A percentile compares a stretch with the other conserved stretches of the same genome.
Conservation (phyloP, 352 stramenopile genomes). For the Phytophthora melonis region DNA sequence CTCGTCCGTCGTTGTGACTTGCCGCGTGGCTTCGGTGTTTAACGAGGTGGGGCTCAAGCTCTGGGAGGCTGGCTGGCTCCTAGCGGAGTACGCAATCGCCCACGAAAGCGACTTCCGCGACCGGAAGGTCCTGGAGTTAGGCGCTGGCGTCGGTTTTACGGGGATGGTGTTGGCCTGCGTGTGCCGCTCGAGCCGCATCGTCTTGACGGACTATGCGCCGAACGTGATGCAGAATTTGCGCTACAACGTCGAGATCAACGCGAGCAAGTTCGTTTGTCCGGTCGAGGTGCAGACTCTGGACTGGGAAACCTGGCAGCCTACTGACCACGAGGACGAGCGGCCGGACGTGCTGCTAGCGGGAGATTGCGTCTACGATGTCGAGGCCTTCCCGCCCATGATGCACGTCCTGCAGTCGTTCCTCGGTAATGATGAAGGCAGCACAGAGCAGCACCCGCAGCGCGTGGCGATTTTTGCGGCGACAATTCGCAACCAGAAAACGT, state of each 20-base stretch:
- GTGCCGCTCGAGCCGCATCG: constrained; percentile 44
- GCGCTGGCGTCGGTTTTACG: constrained; percentile 78
- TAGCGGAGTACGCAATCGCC: constrained; percentile 77
- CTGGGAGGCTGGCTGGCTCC: constrained; percentile 82
- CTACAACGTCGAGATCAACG: constrained; percentile 87
- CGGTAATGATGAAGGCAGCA: constrained; percentile 15
- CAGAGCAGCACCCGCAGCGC: constrained; percentile 19
- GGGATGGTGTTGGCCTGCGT: constrained; percentile 64
- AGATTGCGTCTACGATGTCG: constrained; percentile 84
- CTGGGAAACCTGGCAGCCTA: constrained; percentile 74
- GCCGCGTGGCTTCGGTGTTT: constrained; percentile 78
- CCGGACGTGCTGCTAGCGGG: constrained; percentile 75
- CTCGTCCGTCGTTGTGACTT: constrained; percentile 57
- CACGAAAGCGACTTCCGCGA: constrained; percentile 58
- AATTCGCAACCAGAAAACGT: constrained; percentile 80
- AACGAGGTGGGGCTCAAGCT: constrained; percentile 89
- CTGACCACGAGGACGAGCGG: constrained; percentile 30
- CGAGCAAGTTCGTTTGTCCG: constrained; percentile 48
- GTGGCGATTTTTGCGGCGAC: constrained; percentile 81
- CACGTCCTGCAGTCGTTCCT: constrained; percentile 71
- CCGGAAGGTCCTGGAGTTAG: constrained; percentile 74
- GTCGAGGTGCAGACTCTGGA: constrained; percentile 71
- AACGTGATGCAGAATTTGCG: constrained; percentile 87
- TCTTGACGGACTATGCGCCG: constrained; percentile 82
- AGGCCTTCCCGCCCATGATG: constrained; percentile 63